phyloP scores from a whole-genome alignment of 768 basidiomycete species.

The Strobilomyces confusus region DNA sequence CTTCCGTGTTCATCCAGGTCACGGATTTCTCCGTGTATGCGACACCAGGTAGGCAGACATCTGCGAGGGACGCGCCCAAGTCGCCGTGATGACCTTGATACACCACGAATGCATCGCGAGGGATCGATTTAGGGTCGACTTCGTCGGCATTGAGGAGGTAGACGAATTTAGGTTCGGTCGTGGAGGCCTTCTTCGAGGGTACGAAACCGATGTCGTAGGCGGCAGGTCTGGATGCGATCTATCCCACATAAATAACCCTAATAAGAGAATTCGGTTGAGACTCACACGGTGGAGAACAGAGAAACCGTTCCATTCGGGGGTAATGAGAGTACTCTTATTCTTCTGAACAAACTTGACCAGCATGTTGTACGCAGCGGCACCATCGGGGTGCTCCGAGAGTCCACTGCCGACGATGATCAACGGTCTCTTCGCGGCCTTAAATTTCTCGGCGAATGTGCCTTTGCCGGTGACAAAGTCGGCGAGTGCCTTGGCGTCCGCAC shows the following conservation, averaged over 20 bases:
- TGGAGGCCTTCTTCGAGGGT: constrained; percentile 73
- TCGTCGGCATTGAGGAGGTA: constrained; percentile 98
- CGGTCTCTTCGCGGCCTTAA: constrained; percentile 86
- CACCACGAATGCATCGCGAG: constrained; percentile 90
- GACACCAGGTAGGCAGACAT: constrained; percentile 87
- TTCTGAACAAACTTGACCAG: constrained; percentile 76
- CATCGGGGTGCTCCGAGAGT: constrained; percentile 81
- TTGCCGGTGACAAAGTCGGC: constrained; percentile 76
- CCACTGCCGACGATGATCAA: constrained; percentile 91
- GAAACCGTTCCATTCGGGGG: constrained; percentile 94
- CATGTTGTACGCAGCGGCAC: constrained; percentile 68
- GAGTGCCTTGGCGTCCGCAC: constrained; percentile 68
- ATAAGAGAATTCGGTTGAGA: neutral
- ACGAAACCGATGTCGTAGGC: constrained; percentile 95
- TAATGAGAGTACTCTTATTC: constrained; percentile 72
- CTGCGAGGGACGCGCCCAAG: constrained; percentile 93
- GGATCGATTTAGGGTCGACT: constrained; percentile 82
- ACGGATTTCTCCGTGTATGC: constrained; percentile 91
- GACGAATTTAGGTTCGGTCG: constrained; percentile 85
- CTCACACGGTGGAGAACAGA: constrained; percentile 86
- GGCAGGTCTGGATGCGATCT: constrained; percentile 90
- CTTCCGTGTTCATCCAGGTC: constrained; percentile 98
- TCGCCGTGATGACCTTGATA: constrained; percentile 99
- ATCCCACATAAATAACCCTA: neutral
- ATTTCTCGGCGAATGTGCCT: constrained; percentile 76